Base-by-base conservation (phyloP, 1,284 basidiomycete species). In the Stygiomarasmius scandens region DNA sequence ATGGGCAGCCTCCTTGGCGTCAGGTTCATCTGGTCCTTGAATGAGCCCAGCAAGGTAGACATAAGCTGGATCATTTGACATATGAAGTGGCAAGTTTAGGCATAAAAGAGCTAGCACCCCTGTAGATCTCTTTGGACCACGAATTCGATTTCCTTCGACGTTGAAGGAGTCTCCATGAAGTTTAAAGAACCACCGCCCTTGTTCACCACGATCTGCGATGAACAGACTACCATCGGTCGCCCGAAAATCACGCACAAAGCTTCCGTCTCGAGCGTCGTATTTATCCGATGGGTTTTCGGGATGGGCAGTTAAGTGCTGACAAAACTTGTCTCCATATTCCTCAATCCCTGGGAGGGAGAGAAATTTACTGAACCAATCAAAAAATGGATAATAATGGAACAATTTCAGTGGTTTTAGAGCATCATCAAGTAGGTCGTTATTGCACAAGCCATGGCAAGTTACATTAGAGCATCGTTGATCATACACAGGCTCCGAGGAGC, bases 101-200 rank as follows among this genome's bases (percentile, higher is more conserved):
- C 52, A 54, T 5, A 20, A 19, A 10, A 54, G 19, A 16, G 24
- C 24, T 14, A 54, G 8, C 4, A 54, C 52, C 14, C 52, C 52
- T 23, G 52, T 54, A 29, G 41, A 46, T 16, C 20, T 54, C 6
- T n/a, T 54, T 2, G 27, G 22, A 29, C 43, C 43, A 25, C 52
- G 23, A 27, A 54, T 16, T 3, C 41, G 38, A 29, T 54, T 54
- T n/a, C 52, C 52, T 46, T 60, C 55, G 9, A 57, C 48, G 34
- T 54, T 58, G 55, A 60, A 60, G 19, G 51, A 57, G 36, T 60
- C 55, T 14, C 20, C 55, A 29, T 57, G 29, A 3, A 60, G 32
- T 2, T 24, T 25, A 14, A 60, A 57, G 11, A 60, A 50, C 59
- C 59, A 60, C 23, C 55, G 41, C 11, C 55, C 55, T 45, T 60